Percentiles rank a stretch among this genome's conserved stretches.
These are phyloP conservation scores for Trichoderma guizhouense DNA, from an alignment of 2,329 filamentous ascomycete genomes.

Conservation along the genomic window DNA sequence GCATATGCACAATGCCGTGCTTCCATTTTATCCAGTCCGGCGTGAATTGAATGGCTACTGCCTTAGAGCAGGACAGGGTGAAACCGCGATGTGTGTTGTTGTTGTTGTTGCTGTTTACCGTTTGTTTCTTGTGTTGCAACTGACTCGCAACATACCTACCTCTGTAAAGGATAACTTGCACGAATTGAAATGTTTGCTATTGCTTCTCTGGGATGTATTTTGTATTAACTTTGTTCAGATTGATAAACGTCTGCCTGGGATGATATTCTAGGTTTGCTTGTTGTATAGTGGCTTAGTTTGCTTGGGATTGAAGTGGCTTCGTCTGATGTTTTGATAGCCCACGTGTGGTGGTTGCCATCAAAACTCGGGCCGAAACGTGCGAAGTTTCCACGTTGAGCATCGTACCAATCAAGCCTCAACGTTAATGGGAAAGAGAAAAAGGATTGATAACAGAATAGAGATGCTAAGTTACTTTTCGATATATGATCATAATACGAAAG, in stretches of 20 bases:
- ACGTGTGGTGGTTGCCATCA: no score
- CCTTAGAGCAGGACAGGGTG: accelerated
- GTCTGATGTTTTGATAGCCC: no score
- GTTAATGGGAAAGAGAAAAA: no score
- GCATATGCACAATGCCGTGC: neutral
- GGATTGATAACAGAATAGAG: neutral
- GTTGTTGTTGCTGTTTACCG: neutral
- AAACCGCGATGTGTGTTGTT: neutral
- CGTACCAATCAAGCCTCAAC: no score
- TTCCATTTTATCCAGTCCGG: neutral
- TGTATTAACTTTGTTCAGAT: neutral
- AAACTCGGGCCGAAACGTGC: no score
- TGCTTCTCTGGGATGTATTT: neutral
- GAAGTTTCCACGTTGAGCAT: no score
- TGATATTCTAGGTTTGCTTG: neutral
- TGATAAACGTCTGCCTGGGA: neutral
- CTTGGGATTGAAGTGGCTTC: neutral
- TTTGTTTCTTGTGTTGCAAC: neutral
- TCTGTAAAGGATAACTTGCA: neutral
- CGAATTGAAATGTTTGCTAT: neutral
- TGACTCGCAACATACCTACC: neutral
- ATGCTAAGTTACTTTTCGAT: neutral
- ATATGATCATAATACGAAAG: neutral
- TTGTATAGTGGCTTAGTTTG: neutral
- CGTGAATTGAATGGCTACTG: neutral